Percentiles rank a stretch among this genome's conserved stretches.
Conservation (phyloP, 805 yeast species). For the Yueomyces sinensis region DNA sequence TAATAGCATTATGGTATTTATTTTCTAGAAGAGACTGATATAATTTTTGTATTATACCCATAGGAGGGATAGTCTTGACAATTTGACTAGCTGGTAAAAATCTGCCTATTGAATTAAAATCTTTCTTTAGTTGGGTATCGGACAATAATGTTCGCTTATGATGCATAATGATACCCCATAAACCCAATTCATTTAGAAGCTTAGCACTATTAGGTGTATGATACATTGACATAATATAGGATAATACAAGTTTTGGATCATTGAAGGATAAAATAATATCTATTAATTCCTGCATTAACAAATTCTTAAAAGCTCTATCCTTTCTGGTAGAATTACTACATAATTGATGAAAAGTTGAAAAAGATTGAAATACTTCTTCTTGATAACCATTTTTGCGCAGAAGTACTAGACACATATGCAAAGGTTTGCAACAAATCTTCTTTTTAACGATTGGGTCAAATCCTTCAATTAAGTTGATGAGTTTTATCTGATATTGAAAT, state of each 20-base stretch:
- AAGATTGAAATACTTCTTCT: slow-evolving; percentile 14
- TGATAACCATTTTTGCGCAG: slow-evolving; percentile 11
- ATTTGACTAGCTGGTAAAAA: slow-evolving; percentile 6
- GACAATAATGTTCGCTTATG: slow-evolving; percentile 4
- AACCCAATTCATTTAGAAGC: slow-evolving; percentile 16
- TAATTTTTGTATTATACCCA: no score
- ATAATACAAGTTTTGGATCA: slow-evolving; percentile 17
- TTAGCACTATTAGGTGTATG: slow-evolving; percentile 3
- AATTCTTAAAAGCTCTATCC: slow-evolving; percentile 9
- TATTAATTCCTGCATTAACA: slow-evolving; percentile 11
- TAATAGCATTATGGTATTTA: no score
- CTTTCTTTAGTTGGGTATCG: slow-evolving; percentile 3
- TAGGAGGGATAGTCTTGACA: slow-evolving; percentile 4
- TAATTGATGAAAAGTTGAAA: slow-evolving; percentile 10
- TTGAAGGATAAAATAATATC: slow-evolving; percentile 11
- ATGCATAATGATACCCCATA: slow-evolving; percentile 18
- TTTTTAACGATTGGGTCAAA: not conserved
- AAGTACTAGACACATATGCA: slow-evolving; percentile 5
- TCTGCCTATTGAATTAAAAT: slow-evolving; percentile 2
- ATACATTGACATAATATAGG: slow-evolving; percentile 12
- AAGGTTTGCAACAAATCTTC: not conserved
- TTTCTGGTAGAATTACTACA: slow-evolving; percentile 3
- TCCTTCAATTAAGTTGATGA: not conserved
- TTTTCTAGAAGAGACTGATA: no score
- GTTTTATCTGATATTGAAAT: slow-evolving; percentile 5